These are phyloP conservation scores for Auriscalpium microsporum DNA, from an alignment of 768 basidiomycete genomes.

Conservation along the genomic window DNA sequence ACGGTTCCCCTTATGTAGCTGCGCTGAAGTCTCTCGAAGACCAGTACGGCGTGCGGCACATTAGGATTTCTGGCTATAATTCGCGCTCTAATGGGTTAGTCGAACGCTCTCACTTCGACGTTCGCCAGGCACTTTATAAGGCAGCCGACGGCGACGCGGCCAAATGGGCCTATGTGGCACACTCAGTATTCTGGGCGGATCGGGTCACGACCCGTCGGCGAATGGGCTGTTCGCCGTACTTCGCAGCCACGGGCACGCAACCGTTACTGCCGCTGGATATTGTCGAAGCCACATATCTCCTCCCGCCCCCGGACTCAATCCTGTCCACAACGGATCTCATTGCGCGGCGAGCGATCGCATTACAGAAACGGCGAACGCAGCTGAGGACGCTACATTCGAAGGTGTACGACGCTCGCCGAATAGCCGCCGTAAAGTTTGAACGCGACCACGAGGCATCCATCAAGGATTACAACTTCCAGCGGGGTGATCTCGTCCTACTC, in stretches of 20 bases:
- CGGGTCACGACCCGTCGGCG: conserved; percentile 21
- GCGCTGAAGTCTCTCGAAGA: conserved; percentile 18
- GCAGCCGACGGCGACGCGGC: conserved; percentile 22
- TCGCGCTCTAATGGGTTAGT: conserved; percentile 32
- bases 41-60: conserved; percentile 29
- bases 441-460: too few relatives aligned
- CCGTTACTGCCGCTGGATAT: conserved; percentile 18
- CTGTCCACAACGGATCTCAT: conserved; percentile 13
- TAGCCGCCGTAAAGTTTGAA: too few relatives aligned
- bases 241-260: conserved; percentile 12
- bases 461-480: too few relatives aligned
- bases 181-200: conserved; percentile 30
- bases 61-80: conserved; percentile 35
- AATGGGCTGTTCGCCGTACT: conserved; percentile 26
- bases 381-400: too few relatives aligned
- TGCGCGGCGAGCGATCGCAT: too few relatives aligned
- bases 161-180: conserved; percentile 24
- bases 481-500: too few relatives aligned
- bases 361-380: too few relatives aligned
- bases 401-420: too few relatives aligned
- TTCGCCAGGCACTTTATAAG: conserved; percentile 29
- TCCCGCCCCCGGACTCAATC: not conserved
- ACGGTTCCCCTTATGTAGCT: conserved; percentile 25
- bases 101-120: conserved; percentile 23
- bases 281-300: conserved; percentile 13